These are phyloP conservation scores for Ascochyta pisi DNA, from an alignment of 2,329 filamentous ascomycete genomes.

Conservation along the genomic window DNA sequence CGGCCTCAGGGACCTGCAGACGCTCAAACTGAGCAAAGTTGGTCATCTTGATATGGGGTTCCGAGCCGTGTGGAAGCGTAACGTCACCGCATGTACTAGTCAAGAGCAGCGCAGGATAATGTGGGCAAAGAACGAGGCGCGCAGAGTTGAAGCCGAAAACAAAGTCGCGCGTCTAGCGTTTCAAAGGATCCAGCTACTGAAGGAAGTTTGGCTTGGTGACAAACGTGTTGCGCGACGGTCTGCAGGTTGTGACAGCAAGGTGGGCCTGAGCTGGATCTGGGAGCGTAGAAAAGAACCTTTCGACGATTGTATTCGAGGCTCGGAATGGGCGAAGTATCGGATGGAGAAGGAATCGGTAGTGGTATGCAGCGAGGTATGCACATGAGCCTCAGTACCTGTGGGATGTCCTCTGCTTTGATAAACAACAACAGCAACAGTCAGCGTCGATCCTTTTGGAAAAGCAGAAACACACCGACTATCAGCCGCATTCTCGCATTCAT, in stretches of 20 bases:
- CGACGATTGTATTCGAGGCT: slow-evolving; percentile 3
- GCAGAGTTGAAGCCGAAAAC: slow-evolving; percentile 26
- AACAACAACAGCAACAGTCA: too few species aligned
- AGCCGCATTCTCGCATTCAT: too few species aligned
- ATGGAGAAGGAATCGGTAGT: slow-evolving; percentile 23
- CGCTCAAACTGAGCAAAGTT: slow-evolving; percentile 19
- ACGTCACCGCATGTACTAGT: slow-evolving; percentile 17
- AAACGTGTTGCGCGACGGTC: slow-evolving; percentile 23
- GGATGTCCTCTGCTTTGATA: background rate
- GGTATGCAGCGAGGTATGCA: slow-evolving; percentile 17
- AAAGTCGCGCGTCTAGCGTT: slow-evolving; percentile 22
- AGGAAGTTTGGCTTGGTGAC: slow-evolving; percentile 25
- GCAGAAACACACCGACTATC: too few species aligned
- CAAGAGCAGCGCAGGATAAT: slow-evolving; percentile 16
- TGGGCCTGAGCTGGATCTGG: slow-evolving; percentile 21
- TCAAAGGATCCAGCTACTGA: slow-evolving; percentile 7
- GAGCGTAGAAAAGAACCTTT: slow-evolving; percentile 17
- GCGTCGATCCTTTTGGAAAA: too few species aligned
- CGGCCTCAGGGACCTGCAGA: slow-evolving; percentile 12
- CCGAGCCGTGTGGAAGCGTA: slow-evolving; percentile 23
- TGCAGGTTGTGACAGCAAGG: background rate
- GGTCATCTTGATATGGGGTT: slow-evolving; percentile 25
- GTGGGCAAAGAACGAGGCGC: slow-evolving; percentile 22
- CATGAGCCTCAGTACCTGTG: background rate
- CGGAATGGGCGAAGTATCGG: slow-evolving; percentile 17